A percentile compares a stretch with the other conserved stretches of the same genome.
These are phyloP conservation scores for Leucosporidium creatinivorum DNA, from an alignment of 768 basidiomycete genomes.

Conservation along the genomic window DNA sequence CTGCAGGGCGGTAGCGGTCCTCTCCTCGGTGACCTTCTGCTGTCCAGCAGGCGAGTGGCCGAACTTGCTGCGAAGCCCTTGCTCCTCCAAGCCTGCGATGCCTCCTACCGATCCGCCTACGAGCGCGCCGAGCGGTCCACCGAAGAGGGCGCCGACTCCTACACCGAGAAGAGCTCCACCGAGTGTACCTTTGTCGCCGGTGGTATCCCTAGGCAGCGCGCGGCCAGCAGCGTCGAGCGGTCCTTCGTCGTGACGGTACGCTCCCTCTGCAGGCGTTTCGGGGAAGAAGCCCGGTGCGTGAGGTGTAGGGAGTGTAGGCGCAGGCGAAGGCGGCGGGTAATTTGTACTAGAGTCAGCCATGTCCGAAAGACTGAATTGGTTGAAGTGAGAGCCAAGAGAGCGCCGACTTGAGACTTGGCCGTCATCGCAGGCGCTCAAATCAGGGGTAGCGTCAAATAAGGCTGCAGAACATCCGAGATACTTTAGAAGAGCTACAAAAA, in stretches of 20 bases:
- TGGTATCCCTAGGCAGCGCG: neutral
- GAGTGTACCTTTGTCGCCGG: neutral
- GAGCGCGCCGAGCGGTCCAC: neutral
- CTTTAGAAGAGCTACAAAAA: neutral
- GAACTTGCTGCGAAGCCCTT: neutral
- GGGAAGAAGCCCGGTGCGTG: conserved; percentile 4
- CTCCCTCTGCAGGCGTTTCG: neutral
- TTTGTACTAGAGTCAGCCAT: too few relatives aligned
- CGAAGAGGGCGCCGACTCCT: neutral
- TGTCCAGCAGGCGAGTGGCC: too few relatives aligned
- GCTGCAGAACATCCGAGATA: neutral
- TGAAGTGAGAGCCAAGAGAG: too few relatives aligned
- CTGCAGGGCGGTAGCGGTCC: neutral
- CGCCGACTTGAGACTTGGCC: too few relatives aligned
- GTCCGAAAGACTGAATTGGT: too few relatives aligned
- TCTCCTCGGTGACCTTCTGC: neutral
- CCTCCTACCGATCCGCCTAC: neutral
- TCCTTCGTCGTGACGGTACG: neutral
- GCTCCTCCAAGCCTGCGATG: neutral
- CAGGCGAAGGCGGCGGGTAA: conserved; percentile 3
- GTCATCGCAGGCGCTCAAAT: too few relatives aligned
- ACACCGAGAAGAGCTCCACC: neutral
- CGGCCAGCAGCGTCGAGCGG: conserved; percentile 1
- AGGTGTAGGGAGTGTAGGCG: neutral
- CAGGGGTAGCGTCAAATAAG: neutral